phyloP scores from a whole-genome alignment of 2,329 filamentous ascomycete species.

The Arthrobotrys conoides region DNA sequence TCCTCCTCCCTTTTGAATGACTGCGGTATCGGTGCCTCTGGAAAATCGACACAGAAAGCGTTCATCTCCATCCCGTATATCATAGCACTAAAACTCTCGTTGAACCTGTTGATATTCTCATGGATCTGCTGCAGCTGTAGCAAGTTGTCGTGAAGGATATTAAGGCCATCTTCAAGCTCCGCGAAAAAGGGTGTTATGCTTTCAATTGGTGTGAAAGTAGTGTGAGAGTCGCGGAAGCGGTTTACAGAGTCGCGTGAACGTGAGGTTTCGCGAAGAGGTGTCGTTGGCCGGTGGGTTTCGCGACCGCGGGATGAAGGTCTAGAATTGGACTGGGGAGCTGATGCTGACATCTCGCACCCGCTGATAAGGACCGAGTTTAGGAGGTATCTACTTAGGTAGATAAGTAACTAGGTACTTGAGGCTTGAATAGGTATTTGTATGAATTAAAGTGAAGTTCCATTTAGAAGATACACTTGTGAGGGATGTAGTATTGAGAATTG shows the following conservation, averaged over 20 bases:
- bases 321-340: conserved; percentile 37
- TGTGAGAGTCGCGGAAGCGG: conserved; percentile 73
- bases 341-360: conserved; percentile 21
- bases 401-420: not conserved
- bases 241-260: conserved; percentile 89
- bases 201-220: conserved; percentile 79
- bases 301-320: conserved; percentile 52
- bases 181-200: conserved; percentile 90
- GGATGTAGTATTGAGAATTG: not conserved
- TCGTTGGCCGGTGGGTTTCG: conserved; percentile 77
- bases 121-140: conserved; percentile 98
- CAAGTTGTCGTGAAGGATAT: conserved; percentile 95
- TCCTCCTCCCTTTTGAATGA: conserved; percentile 78
- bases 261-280: conserved; percentile 89
- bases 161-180: conserved; percentile 92
- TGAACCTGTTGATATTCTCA: conserved; percentile 91
- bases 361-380: not conserved
- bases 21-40: conserved; percentile 87
- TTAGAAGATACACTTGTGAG: not conserved
- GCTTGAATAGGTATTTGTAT: not conserved
- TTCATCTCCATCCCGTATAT: conserved; percentile 99
- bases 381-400: not conserved
- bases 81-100: conserved; percentile 95
- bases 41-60: conserved; percentile 97
- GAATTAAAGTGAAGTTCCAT: not conserved